Evolutionary conservation across 176 grass and related monocot genomes (phyloP), one percentile per base, ranked within the genome.

Genomic region (Eragrostis nindensis): DNA sequence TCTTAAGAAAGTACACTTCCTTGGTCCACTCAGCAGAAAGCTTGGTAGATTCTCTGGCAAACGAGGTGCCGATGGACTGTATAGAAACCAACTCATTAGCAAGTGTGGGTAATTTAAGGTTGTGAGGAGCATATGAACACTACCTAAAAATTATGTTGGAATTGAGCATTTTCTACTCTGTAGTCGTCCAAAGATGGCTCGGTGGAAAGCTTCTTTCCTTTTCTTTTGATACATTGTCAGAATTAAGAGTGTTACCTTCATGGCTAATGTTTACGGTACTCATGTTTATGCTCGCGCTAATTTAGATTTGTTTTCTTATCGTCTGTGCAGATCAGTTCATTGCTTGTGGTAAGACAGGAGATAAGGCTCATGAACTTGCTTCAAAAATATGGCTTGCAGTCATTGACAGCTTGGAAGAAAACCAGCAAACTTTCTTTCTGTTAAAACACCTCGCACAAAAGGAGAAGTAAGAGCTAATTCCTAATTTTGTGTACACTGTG

Each of bases 361-460:
- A 99, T 63, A 91, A 91, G 76, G 96, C 96, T 42, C 92, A 95
- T 85, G 91, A 99, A 74, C 87, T 99, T 85, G 90, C 92, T 81
- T 93, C 92, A 2, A 89, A 91, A 59, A 91, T 99, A 83, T 99
- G 96, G 96, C 57, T 99, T 71, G 75, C 90, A 26, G 96, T 99
- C 25, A 93, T 99, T 50, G 91, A 99, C 70, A 90, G 92, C 88
- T 91, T 95, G 83, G 92, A 99, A 93, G 92, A 99, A 89, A 98
- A 88, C 68, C 62, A 93, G 65, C 39, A 62, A 21, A 93, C 88
- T 36, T 98, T 95, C 66, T 69, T 84, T 13, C 27, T 99, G 26
- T 52, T 99, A 70, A 99, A 89, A 73, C 96, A 78, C 16, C 87
- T 99, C 7, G 79, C 92, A 19, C 82, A 82, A 88, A 98, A 91